Conservation (phyloP, 192 early-diverging fungal species). For the Neocallimastix lanati region DNA sequence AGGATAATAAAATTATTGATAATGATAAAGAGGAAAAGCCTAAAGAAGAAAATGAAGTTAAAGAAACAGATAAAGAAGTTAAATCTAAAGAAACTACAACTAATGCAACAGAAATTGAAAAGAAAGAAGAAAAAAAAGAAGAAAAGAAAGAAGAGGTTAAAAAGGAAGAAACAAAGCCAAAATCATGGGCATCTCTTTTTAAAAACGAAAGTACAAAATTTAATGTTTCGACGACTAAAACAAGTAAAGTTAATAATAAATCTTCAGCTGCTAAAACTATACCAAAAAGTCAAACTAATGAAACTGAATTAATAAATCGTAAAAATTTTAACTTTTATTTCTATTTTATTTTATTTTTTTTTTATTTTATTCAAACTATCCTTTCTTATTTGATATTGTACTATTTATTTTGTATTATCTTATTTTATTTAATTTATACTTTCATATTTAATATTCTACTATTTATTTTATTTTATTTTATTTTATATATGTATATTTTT, state of each 20-base stretch:
- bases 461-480: too few species aligned
- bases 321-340: too few species aligned
- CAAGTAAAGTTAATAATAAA: not conserved
- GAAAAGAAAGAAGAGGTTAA: conserved; percentile 12
- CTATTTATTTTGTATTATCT: too few species aligned
- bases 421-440: too few species aligned
- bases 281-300: not conserved
- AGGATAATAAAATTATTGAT: not conserved
- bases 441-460: too few species aligned
- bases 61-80: not conserved
- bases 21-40: not conserved
- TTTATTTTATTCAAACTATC: too few species aligned
- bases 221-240: not conserved
- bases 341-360: too few species aligned
- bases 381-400: too few species aligned
- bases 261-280: conserved; percentile 1
- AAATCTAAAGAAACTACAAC: not conserved
- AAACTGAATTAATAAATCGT: not conserved
- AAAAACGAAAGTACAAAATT: not conserved
- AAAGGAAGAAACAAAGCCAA: conserved; percentile 8
- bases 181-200: conserved; percentile 23
- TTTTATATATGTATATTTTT: too few species aligned
- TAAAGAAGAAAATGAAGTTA: not conserved
- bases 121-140: conserved; percentile 20
- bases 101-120: conserved; percentile 1